Conservation (phyloP, 2,329 filamentous ascomycete species). For the Boeremia lycopersici region DNA sequence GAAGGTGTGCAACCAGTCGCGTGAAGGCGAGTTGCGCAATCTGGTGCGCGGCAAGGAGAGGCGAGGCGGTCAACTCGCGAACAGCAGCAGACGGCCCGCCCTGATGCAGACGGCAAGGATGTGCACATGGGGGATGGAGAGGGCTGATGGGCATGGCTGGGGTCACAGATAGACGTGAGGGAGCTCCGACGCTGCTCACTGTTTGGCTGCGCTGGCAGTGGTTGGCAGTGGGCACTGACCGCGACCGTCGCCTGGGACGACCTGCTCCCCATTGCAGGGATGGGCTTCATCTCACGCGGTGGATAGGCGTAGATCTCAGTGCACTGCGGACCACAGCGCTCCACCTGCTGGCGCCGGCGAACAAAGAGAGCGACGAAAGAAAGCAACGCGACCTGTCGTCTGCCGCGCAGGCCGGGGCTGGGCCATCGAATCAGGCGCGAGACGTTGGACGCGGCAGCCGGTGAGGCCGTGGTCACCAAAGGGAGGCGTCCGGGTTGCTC, state of each 20-base stretch:
- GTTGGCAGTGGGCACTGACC: neutral
- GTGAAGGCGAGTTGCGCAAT: slow-evolving; percentile 23
- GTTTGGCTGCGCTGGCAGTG: slow-evolving; percentile 13
- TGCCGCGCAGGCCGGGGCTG: slow-evolving; percentile 9
- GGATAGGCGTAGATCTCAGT: slow-evolving; percentile 12
- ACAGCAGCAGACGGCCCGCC: slow-evolving; percentile 27
- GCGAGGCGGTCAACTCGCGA: slow-evolving; percentile 39
- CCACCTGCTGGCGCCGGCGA: slow-evolving; percentile 6
- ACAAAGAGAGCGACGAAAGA: slow-evolving; percentile 2
- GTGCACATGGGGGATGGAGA: slow-evolving; percentile 16
- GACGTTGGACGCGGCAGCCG: slow-evolving; percentile 24
- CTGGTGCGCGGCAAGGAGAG: slow-evolving; percentile 23
- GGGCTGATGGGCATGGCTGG: slow-evolving; percentile 18
- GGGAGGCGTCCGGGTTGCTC: neutral
- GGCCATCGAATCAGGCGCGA: slow-evolving; percentile 19
- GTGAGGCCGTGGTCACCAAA: slow-evolving; percentile 17
- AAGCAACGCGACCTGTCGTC: slow-evolving; percentile 3
- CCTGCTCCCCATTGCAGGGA: slow-evolving; percentile 11
- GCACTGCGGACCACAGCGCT: slow-evolving; percentile 11
- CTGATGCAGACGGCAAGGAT: slow-evolving; percentile 23
- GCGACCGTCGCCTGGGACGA: slow-evolving; percentile 13
- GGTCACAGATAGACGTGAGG: slow-evolving; percentile 21
- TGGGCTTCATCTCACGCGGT: slow-evolving; percentile 11
- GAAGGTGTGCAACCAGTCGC: slow-evolving; percentile 17
- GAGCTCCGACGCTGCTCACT: slow-evolving; percentile 1